phyloP scores from a whole-genome alignment of 1,139 yeast species.

The Suhomyces chickasaworum region DNA sequence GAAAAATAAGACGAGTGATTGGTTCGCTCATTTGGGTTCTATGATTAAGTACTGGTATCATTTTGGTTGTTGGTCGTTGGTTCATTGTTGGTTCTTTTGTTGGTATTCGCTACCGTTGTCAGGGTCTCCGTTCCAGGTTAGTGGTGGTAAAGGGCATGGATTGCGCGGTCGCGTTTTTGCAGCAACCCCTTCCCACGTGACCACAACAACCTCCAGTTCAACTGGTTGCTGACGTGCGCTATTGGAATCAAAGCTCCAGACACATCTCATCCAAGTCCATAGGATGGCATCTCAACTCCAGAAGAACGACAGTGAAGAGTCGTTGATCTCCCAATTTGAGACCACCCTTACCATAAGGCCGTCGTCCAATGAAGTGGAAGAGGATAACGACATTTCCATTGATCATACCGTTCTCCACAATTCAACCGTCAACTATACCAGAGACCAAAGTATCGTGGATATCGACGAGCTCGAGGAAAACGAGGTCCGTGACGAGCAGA shows the following conservation, averaged over 20 bases:
- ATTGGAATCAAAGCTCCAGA: not conserved
- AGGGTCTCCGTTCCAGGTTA: too few relatives aligned
- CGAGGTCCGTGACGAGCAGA: conserved; percentile 37
- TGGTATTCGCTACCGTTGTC: too few relatives aligned
- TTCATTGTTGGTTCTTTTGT: too few relatives aligned
- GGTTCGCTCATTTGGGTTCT: too few relatives aligned
- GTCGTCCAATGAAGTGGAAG: conserved; percentile 41
- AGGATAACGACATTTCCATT: conserved; percentile 42
- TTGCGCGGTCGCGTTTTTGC: conserved; percentile 10
- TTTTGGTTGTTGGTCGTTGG: too few relatives aligned
- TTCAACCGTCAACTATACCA: conserved; percentile 29
- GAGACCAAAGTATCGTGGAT: conserved; percentile 38
- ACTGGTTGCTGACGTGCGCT: conserved; percentile 3
- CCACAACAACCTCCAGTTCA: conserved; percentile 2
- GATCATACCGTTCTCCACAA: conserved; percentile 44
- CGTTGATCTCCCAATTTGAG: conserved; percentile 50
- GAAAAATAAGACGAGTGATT: too few relatives aligned
- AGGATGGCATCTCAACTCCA: conserved; percentile 8
- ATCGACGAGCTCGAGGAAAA: conserved; percentile 36
- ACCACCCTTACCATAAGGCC: conserved; percentile 49
- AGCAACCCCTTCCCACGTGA: conserved; percentile 14
- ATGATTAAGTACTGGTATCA: too few relatives aligned
- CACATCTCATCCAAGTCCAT: not conserved
- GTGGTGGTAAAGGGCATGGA: not conserved
- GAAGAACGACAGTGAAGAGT: conserved; percentile 44